Evolutionary conservation across 495 filamentous ascomycete species (phyloP).

Genomic region (Choiromyces venosus): DNA sequence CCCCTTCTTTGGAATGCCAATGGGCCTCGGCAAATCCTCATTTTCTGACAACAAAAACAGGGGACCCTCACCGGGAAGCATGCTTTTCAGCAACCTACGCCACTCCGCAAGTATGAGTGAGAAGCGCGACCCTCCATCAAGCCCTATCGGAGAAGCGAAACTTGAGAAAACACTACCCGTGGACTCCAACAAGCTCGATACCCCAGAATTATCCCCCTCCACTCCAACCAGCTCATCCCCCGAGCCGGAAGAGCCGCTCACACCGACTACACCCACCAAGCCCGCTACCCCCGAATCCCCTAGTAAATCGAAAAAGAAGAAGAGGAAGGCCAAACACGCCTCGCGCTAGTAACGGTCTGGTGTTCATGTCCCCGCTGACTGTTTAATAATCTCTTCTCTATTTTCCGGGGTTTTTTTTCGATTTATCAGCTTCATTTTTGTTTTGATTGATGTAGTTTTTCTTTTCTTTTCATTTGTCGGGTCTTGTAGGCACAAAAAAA

Average conservation of each 20-base stretch:
- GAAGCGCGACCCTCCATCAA: background rate
- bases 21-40: background rate
- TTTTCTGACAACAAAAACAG: background rate
- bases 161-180: background rate
- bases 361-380: background rate
- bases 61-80: background rate
- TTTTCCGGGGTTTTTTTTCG: background rate
- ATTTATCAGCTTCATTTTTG: background rate
- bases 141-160: background rate
- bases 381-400: slow-evolving; percentile 14
- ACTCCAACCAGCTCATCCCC: background rate
- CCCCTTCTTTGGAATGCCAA: background rate
- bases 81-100: background rate
- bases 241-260: background rate
- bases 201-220: background rate
- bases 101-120: background rate
- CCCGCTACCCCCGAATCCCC: background rate
- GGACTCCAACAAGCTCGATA: background rate
- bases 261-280: background rate
- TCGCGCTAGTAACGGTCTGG: background rate
- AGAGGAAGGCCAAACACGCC: background rate
- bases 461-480: slow-evolving; percentile 16
- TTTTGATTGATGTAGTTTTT: background rate
- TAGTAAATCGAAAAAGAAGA: background rate
- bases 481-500: slow-evolving; percentile 25